These are phyloP conservation scores for Sclerotinia subarctica DNA, from an alignment of 2,329 filamentous ascomycete species.

Conservation along the genomic window DNA sequence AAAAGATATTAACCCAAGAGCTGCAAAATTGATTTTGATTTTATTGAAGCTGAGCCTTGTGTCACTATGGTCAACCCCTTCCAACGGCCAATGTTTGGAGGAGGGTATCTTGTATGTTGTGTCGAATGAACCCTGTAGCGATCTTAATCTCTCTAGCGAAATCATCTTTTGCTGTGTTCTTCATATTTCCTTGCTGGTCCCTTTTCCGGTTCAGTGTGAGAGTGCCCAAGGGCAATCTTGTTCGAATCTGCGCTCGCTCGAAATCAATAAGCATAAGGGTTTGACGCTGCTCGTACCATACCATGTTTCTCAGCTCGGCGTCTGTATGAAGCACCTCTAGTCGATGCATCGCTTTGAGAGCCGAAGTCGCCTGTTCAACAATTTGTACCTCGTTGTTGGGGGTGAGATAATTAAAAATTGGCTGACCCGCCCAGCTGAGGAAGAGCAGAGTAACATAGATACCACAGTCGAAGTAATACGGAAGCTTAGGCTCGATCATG, in stretches of 20 bases:
- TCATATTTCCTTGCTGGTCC: too few relatives aligned
- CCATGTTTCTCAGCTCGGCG: neutral
- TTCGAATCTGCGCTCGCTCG: neutral
- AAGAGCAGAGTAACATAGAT: conserved; percentile 10
- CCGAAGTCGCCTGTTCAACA: neutral
- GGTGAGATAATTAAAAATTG: neutral
- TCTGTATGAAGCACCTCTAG: neutral
- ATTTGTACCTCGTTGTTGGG: neutral
- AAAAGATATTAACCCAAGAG: too few relatives aligned
- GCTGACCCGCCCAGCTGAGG: neutral
- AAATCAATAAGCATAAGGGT: neutral
- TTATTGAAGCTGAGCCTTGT: too few relatives aligned
- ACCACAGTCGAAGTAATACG: neutral
- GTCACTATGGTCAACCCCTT: too few relatives aligned
- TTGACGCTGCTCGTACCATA: neutral
- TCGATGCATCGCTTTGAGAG: neutral
- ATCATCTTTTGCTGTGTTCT: too few relatives aligned
- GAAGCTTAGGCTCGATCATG: neutral
- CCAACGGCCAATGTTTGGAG: too few relatives aligned
- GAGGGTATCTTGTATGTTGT: too few relatives aligned
- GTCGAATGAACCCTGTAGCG: too few relatives aligned
- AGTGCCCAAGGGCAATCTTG: too few relatives aligned
- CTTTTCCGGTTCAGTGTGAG: too few relatives aligned
- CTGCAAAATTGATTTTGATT: too few relatives aligned
- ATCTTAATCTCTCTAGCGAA: too few relatives aligned